Conservation (phyloP, 169 alveolate species). For the Cryptosporidium felis region DNA sequence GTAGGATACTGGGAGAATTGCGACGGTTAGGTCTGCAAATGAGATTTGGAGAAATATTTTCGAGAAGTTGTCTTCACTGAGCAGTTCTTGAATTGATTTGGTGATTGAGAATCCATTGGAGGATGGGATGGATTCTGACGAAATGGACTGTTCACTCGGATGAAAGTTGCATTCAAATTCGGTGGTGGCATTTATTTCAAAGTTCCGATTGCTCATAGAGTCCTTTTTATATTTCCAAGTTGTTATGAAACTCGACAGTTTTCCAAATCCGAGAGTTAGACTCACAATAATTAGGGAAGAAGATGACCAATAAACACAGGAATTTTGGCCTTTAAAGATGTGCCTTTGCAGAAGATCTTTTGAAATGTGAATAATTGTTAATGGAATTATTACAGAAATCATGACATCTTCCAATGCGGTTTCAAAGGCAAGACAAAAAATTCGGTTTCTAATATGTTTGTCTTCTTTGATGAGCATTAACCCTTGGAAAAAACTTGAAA, state of each 20-base stretch:
- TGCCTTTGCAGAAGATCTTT: not conserved
- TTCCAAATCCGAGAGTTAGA: conserved; percentile 36
- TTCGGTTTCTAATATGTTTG: conserved; percentile 5
- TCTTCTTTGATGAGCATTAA: not conserved
- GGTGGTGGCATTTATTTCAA: not conserved
- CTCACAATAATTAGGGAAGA: not conserved
- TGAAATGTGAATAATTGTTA: conserved; percentile 1
- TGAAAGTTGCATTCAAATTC: not conserved
- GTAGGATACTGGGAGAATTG: conserved; percentile 13
- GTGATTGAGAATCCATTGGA: not conserved
- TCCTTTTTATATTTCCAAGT: conserved; percentile 21
- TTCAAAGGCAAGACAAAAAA: conserved; percentile 73
- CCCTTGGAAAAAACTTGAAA: not conserved
- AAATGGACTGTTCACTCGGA: not conserved
- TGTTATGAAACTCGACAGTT: conserved; percentile 31
- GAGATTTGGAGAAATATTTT: not conserved
- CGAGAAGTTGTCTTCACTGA: not conserved
- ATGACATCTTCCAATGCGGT: conserved; percentile 76
- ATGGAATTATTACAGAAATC: conserved; percentile 75
- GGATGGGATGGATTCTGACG: not conserved
- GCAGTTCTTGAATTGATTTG: not conserved
- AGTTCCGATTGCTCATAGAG: not conserved
- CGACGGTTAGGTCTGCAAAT: conserved; percentile 15
- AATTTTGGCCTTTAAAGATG: not conserved
- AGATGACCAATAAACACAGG: not conserved